Evolutionary conservation across 495 filamentous ascomycete genomes (phyloP).

Genomic region (Aeminium ludgeri): DNA sequence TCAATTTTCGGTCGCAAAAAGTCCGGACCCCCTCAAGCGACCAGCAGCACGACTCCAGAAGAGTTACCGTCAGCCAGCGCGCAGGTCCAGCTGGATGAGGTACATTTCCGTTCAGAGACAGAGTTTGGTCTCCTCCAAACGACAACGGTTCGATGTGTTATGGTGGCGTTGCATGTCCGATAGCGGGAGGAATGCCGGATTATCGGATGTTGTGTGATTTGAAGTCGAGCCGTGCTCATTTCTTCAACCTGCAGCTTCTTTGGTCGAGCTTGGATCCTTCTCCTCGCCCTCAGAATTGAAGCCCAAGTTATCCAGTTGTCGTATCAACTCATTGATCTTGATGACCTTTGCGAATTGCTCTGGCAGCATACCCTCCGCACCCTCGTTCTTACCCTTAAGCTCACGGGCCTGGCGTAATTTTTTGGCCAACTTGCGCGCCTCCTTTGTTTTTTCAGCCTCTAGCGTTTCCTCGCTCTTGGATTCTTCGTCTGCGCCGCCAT

Average conservation of each 20-base stretch:
- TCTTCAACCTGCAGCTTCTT: neutral
- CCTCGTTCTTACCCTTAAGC: constrained; percentile 76
- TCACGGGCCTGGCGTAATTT: constrained; percentile 89
- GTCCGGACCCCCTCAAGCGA: neutral
- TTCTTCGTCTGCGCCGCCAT: constrained; percentile 12
- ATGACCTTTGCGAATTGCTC: constrained; percentile 97
- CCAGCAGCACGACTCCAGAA: neutral
- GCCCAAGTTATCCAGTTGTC: constrained; percentile 72
- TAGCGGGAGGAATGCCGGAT: neutral
- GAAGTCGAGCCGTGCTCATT: too few species aligned
- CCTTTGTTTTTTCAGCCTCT: constrained; percentile 77
- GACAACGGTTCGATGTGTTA: neutral
- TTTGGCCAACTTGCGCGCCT: constrained; percentile 84
- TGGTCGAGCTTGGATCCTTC: constrained; percentile 16
- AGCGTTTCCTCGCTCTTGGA: constrained; percentile 28
- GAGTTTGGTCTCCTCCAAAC: constrained; percentile 9
- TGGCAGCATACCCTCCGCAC: constrained; percentile 63
- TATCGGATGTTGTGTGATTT: neutral
- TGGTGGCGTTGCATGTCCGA: neutral
- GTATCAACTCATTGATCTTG: constrained; percentile 82
- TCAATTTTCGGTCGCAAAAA: constrained; percentile 10
- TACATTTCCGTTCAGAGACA: constrained; percentile 5
- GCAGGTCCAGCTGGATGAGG: constrained; percentile 2
- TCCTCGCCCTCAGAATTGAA: constrained; percentile 53
- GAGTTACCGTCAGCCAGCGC: neutral